Evolutionary conservation across 257 asterid species (phyloP), one percentile per base, ranked within the genome.

Genomic region (Leptodermis oblonga): DNA sequence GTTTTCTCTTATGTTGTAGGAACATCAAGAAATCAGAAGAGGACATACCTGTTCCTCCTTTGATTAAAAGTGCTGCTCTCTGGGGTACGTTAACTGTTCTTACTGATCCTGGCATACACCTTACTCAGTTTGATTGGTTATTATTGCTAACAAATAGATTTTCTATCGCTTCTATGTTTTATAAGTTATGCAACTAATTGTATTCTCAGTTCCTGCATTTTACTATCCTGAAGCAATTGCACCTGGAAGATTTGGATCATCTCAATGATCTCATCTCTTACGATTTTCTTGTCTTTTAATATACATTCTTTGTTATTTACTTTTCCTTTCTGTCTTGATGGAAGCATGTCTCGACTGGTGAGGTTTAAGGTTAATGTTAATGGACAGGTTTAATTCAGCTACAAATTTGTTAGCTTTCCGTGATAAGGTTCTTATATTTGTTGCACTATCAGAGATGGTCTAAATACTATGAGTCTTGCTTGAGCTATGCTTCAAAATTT

Each of bases 11-110:
- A n/a, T 65, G 43, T 74, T 52, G 70, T 86, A 94, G 99, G 97
- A 89, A 80, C 78, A 82, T 89, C 81, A 87, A 86, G 77, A 86
- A 81, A 76, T 89, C 96, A 2, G 97, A 89, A 68, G 97, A 91
- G 70, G 97, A 91, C 65, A 76, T 91, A 78, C 97, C 96, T 49
- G 90, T 93, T 64, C 97, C 99, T 39, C 96, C 97, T 58, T 78
- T 93, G 65, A 48, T 93, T 70, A 85, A 87, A 76, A 90, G 97
- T 49, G 99, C 99, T 37, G 95, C 82, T 25, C 92, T 90, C 15
- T 90, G 96, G 99, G 96, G 99, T 90, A 83, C 45, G 90, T 79
- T 73, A 48, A 51, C 48, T 70, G 63, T 48, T 73, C 6, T 14
- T 23, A 8, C 17, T 14, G 17, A n/a, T 13, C 51, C 33, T 6